A percentile compares a stretch with the other conserved stretches of the same genome.
Conservation (phyloP, 139 green algal species). For the Asterochloris sp. region DNA sequence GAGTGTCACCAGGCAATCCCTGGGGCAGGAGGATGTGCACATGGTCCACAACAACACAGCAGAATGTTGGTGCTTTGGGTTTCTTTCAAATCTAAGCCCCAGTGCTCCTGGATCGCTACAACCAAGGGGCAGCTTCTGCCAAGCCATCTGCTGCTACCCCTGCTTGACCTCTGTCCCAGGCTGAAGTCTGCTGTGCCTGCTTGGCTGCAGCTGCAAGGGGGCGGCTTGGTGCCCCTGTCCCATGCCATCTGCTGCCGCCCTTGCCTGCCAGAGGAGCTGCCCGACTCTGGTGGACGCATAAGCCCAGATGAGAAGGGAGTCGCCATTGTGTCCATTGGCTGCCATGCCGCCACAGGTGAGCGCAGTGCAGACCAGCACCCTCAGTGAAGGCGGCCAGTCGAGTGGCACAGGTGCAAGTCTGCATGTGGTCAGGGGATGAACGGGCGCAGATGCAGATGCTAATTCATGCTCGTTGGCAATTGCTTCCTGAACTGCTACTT, state of each 20-base stretch:
- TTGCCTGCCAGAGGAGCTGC: constrained; percentile 56
- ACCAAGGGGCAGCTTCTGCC: too few species aligned
- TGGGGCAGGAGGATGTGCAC: background rate
- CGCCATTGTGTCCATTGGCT: constrained; percentile 63
- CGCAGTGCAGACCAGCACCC: background rate
- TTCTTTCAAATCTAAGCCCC: too few species aligned
- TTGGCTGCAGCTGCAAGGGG: constrained; percentile 31
- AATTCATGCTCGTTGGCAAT: too few species aligned
- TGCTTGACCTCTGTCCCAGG: background rate
- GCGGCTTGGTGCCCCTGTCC: constrained; percentile 68
- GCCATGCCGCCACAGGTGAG: constrained; percentile 46
- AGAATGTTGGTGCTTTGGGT: too few species aligned
- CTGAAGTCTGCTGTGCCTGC: background rate
- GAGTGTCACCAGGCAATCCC: background rate
- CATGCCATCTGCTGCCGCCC: constrained; percentile 70
- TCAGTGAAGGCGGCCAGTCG: too few species aligned
- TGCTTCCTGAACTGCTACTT: too few species aligned
- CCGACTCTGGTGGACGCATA: constrained; percentile 14
- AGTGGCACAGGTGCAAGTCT: background rate
- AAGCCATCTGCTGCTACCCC: background rate
- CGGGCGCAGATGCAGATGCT: too few species aligned
- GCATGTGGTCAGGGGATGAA: too few species aligned
- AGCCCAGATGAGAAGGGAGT: constrained; percentile 27
- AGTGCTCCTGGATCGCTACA: too few species aligned
- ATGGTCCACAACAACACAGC: too few species aligned